These are phyloP conservation scores for Penicillium robsamsonii DNA, from an alignment of 495 filamentous ascomycete species.

Conservation along the genomic window DNA sequence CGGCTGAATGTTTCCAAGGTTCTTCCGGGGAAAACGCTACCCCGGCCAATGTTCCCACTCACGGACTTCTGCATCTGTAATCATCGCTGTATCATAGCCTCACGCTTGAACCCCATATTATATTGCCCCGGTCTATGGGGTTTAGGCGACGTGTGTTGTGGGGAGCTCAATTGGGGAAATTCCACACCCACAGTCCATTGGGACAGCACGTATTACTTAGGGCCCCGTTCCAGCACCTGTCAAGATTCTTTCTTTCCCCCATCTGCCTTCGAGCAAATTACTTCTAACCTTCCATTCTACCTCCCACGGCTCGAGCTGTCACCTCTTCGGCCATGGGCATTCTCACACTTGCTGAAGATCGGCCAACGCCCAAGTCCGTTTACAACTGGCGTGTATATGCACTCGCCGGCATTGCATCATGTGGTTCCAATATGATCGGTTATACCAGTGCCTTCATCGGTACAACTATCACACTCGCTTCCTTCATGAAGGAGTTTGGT, in stretches of 20 bases:
- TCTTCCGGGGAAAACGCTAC: constrained; percentile 37
- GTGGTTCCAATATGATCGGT: constrained; percentile 70
- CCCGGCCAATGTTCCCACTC: constrained; percentile 29
- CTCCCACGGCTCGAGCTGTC: constrained; percentile 13
- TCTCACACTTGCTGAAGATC: constrained; percentile 60
- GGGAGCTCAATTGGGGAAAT: constrained; percentile 26
- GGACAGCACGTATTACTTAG: constrained; percentile 26
- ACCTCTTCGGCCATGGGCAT: constrained; percentile 50
- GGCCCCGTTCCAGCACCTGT: constrained; percentile 12
- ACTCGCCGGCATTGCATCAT: constrained; percentile 60
- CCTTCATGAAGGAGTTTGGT: constrained; percentile 59
- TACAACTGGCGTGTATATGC: constrained; percentile 76
- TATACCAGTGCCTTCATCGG: constrained; percentile 73
- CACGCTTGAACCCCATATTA: constrained; percentile 31
- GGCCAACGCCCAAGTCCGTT: constrained; percentile 61
- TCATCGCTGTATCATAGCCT: constrained; percentile 20
- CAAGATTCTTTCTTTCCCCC: constrained; percentile 4
- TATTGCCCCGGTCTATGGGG: constrained; percentile 34
- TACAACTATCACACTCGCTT: constrained; percentile 60
- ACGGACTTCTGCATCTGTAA: constrained; percentile 17
- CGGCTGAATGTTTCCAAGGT: constrained; percentile 26
- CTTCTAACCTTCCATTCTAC: background rate
- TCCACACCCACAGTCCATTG: constrained; percentile 24
- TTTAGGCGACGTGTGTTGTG: constrained; percentile 32
- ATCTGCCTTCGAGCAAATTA: constrained; percentile 7